A percentile compares a stretch with the other conserved stretches of the same genome.
Evolutionary conservation across 1,284 basidiomycete genomes (phyloP).

Genomic region (Cutaneotrichosporon sp.): DNA sequence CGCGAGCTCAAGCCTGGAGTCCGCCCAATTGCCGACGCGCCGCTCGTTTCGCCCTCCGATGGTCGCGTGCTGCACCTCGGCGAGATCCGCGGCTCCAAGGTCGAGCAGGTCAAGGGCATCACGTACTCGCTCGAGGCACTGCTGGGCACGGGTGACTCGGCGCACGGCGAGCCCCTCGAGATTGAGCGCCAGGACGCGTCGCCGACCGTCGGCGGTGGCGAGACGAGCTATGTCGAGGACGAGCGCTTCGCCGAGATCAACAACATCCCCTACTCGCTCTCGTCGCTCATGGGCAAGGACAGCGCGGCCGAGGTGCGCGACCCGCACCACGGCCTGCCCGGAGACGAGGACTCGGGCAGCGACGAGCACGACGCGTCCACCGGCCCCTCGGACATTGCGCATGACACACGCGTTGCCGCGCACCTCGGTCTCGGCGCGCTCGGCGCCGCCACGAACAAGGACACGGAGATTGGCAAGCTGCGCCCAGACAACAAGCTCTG

Average conservation of each 20-base stretch:
- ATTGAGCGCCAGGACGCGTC: conserved; percentile 25
- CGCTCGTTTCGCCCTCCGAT: conserved; percentile 90
- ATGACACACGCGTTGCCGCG: conserved; percentile 59
- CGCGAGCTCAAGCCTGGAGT: conserved; percentile 78
- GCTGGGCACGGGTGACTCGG: conserved; percentile 62
- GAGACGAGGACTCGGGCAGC: conserved; percentile 17
- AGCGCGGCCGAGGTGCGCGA: conserved; percentile 29
- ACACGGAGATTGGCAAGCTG: conserved; percentile 55
- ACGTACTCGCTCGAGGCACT: conserved; percentile 94
- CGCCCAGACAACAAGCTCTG: conserved; percentile 73
- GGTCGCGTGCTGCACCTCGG: conserved; percentile 93
- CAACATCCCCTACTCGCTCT: conserved; percentile 91
- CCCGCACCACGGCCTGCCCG: conserved; percentile 9
- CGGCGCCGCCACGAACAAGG: conserved; percentile 56
- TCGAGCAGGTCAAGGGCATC: conserved; percentile 97
- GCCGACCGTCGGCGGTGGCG: conserved; percentile 53
- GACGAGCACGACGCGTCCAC: conserved; percentile 46
- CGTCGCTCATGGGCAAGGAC: conserved; percentile 68
- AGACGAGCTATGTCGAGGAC: conserved; percentile 57
- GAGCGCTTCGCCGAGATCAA: conserved; percentile 94
- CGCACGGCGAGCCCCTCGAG: conserved; percentile 29
- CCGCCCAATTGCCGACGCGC: conserved; percentile 74
- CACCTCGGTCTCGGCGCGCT: conserved; percentile 53
- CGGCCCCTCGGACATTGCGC: conserved; percentile 59
- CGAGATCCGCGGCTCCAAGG: conserved; percentile 72